Percentiles rank a stretch among this genome's conserved stretches.
phyloP scores from a whole-genome alignment of 2,329 filamentous ascomycete species.

The Colletotrichum sp. region DNA sequence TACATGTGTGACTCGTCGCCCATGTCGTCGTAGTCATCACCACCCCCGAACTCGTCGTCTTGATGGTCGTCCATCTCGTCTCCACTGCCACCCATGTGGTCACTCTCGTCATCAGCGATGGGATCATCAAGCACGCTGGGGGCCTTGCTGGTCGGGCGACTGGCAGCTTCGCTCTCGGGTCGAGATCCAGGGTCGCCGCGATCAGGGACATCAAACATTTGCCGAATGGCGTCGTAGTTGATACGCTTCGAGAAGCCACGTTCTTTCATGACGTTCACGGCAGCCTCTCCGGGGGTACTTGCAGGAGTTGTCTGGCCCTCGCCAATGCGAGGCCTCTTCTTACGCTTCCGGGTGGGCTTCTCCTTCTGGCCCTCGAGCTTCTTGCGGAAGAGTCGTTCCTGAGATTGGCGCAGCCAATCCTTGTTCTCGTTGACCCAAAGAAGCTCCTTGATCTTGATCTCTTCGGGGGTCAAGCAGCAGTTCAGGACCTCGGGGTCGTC shows the following conservation, averaged over 20 bases:
- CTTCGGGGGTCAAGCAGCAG: conserved; percentile 75
- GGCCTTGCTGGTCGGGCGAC: conserved; percentile 36
- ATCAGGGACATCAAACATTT: conserved; percentile 57
- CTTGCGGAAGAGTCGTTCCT: conserved; percentile 80
- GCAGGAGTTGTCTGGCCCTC: conserved; percentile 71
- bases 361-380: conserved; percentile 65
- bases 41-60: conserved; percentile 36
- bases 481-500: conserved; percentile 87
- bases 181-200: conserved; percentile 53
- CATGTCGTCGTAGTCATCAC: conserved; percentile 38
- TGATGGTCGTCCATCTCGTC: conserved; percentile 24
- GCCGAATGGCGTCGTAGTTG: conserved; percentile 70
- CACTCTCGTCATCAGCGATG: conserved; percentile 39
- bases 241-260: conserved; percentile 76
- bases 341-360: conserved; percentile 62
- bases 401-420: conserved; percentile 87
- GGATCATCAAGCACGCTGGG: conserved; percentile 40
- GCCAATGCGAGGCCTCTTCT: conserved; percentile 63
- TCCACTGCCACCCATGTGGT: conserved; percentile 27
- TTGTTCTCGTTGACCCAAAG: conserved; percentile 97
- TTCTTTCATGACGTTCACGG: conserved; percentile 70
- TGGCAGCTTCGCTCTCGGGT: conserved; percentile 48
- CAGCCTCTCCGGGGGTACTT: conserved; percentile 72
- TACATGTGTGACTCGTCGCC: conserved; percentile 29
- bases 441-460: conserved; percentile 83